Base-by-base conservation (phyloP, 257 asterid species). In the Osmanthus fragrans region DNA sequence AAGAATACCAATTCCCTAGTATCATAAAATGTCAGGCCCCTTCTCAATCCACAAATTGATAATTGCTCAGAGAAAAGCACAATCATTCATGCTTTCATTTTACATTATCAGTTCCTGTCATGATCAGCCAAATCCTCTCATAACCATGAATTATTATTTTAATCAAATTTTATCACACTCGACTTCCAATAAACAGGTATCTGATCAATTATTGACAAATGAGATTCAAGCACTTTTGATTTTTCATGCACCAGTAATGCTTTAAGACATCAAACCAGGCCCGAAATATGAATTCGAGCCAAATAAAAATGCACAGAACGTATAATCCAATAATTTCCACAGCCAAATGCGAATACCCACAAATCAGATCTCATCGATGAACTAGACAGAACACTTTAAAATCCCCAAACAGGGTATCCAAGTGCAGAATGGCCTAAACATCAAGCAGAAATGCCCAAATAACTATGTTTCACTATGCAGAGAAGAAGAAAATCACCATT, bases 341-440 rank as follows among this genome's bases (percentile, higher is more conserved):
- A 70, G 18, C 74, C 70, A 72, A 76, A 79, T 81, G 81, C 83
- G 78, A 87, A 72, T 73, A 73, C 81, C 82, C 79, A 63, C 8
- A 81, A 74, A 80, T 71, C 80, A 81, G 90, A 88, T 87, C 92
- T 79, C 84, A 68, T 40, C 49, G 30, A 72, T 78, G 70, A 83
- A 74, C 73, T 68, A 51, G 7, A 77, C 75, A n/a, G 36, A 71
- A 65, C 27, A 84, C 73, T 56, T 45, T 71, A 58, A 36, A 75
- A 72, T 72, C 33, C 71, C 45, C 58, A 86, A 39, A 68, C 60
- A 34, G 73, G 71, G 45, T 49, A 64, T 72, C 80, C 39, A 16
- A 64, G 23, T 23, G 37, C 42, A 54, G 25, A 65, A 66, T 15
- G 68, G 72, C 76, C 71, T 27, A 69, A 58, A 70, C 27, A 79